Conservation (phyloP, 306 rosid genomes). For the Prunus mume region DNA sequence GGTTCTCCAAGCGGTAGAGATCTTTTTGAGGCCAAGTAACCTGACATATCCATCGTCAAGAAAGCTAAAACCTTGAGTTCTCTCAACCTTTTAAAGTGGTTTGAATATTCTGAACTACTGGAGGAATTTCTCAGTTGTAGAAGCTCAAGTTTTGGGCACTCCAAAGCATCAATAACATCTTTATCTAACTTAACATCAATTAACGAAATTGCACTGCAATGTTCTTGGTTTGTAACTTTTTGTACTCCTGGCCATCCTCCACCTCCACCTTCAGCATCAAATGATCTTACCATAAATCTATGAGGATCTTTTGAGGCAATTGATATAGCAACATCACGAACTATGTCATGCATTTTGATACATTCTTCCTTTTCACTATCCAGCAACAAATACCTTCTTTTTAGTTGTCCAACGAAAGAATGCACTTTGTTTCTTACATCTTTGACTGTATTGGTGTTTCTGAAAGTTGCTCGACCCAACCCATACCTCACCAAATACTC, state of each 20-base stretch:
- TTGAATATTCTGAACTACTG: accelerated
- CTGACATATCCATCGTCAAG: accelerated
- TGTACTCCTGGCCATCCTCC: too few relatives aligned
- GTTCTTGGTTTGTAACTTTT: neutral
- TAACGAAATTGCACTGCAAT: neutral
- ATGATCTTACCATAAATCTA: neutral
- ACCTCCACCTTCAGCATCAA: neutral
- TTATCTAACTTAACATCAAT: neutral
- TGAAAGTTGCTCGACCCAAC: neutral
- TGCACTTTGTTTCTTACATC: constrained; percentile 18
- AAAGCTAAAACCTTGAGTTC: neutral
- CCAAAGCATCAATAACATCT: neutral
- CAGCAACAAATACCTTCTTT: constrained; percentile 14
- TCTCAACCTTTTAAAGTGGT: neutral
- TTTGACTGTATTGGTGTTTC: neutral
- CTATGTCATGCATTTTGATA: constrained; percentile 14
- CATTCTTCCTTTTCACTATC: neutral
- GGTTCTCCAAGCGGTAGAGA: neutral
- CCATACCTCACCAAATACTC: neutral
- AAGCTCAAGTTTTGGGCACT: neutral
- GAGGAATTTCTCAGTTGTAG: too few relatives aligned
- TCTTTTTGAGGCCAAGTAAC: accelerated
- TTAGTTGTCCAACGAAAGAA: constrained; percentile 1
- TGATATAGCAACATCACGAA: constrained; percentile 16
- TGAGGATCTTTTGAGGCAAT: constrained; percentile 12